Evolutionary conservation across 75 land plant species (phyloP).

Genomic region (Pseudotsuga menziesii): DNA sequence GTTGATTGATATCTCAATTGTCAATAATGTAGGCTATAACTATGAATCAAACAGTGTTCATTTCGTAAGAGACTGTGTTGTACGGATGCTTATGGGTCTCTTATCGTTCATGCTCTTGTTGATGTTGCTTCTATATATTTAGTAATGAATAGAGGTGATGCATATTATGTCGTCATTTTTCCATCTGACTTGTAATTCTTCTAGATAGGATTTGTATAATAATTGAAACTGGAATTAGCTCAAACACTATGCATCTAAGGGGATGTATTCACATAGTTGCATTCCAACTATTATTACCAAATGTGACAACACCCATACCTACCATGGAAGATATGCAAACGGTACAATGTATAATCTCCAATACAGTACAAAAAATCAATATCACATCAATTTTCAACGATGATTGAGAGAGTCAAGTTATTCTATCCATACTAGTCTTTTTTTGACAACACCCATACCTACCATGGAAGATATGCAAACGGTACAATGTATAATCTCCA

Average conservation of each 20-base stretch:
- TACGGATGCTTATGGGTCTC: slow-evolving; percentile 16
- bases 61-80: slow-evolving; percentile 19
- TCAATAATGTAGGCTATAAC: no score
- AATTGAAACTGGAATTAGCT: neutral
- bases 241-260: neutral
- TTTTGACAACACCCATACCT: slow-evolving; percentile 24
- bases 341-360: slow-evolving; percentile 42
- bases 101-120: slow-evolving; percentile 50
- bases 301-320: slow-evolving; percentile 20
- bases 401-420: no score
- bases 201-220: slow-evolving; percentile 36
- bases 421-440: no score
- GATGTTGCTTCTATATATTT: slow-evolving; percentile 66
- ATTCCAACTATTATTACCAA: slow-evolving; percentile 23
- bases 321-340: slow-evolving; percentile 24
- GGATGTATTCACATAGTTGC: slow-evolving; percentile 28
- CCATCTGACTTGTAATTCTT: slow-evolving; percentile 80
- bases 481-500: slow-evolving; percentile 42
- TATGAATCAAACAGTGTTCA: neutral
- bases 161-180: slow-evolving; percentile 62
- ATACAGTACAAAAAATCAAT: slow-evolving; percentile 78
- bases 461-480: slow-evolving; percentile 24
- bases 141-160: slow-evolving; percentile 71
- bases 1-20: no score
- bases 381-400: slow-evolving; percentile 49